Base-by-base conservation (phyloP, 2,329 filamentous ascomycete species). In the Colletotrichum graminicola region DNA sequence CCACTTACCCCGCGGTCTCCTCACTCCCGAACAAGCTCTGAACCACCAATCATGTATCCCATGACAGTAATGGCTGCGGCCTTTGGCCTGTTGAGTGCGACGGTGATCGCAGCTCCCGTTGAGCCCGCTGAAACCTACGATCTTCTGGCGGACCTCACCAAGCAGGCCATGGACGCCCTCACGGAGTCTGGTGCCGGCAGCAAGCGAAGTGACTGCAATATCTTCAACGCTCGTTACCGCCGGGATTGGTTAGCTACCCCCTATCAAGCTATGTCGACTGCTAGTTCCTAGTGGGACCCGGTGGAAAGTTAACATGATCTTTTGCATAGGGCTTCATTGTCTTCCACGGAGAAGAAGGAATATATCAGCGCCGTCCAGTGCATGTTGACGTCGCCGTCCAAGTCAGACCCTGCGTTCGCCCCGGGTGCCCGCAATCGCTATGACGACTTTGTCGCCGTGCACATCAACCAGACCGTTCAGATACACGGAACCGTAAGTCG, bases 371-470 rank as follows among this genome's bases (percentile, higher is more conserved):
- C 72, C 10, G 73, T 74, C 16, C 71, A 74, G 39, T 74, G 73
- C 49, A 66, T 74, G 52, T 55, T 64, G 61, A 67, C 62, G 5
- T 54, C 57, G 21, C 71, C 74, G 1, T 64, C 67, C 1, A 68
- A 66, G 39, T 71, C 64, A 1, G 67, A 71, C 23, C 59, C 59
- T 21, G 36, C 29, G 34, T 56, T 65, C 23, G 67, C 66, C 21
- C 71, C 67, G 2, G 74, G 67, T n/a, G 73, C 68, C 18, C 66
- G 67, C 2, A 74, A 57, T 54, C 62, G 70, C 0, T 74, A 70
- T 18, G 73, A 75, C 52, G 74, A 75, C 45, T 75, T 75, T n/a
- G 73, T 75, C n/a, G 74, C 71, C 21, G 67, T 74, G 51, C 74
- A 74, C 45, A 69, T 74, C 7, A 63, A 70, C 23, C 72, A 66